Evolutionary conservation across 345 rosid genomes (phyloP).

Genomic region (Eucalyptus caleyi): DNA sequence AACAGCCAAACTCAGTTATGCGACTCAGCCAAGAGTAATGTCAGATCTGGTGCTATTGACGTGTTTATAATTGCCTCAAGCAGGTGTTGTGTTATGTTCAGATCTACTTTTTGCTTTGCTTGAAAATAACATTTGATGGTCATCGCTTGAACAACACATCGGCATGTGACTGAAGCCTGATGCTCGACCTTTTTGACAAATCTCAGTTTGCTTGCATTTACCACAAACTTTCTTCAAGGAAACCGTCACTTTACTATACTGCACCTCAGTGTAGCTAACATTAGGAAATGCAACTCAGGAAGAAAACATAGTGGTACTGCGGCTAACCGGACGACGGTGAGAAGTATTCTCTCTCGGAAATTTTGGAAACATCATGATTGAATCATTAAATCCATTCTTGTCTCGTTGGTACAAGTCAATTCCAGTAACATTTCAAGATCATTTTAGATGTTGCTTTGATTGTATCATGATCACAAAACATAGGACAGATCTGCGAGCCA

Average conservation of each 20-base stretch:
- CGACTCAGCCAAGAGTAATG: background rate
- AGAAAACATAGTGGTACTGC: background rate
- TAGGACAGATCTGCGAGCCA: background rate
- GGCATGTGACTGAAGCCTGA: background rate
- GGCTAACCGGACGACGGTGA: background rate
- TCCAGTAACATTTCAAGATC: background rate
- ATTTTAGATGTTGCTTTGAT: background rate
- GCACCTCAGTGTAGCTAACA: background rate
- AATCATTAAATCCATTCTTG: background rate
- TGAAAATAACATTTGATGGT: background rate
- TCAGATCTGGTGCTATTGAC: background rate
- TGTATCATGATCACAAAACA: background rate
- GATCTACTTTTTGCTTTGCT: background rate
- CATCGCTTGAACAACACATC: background rate
- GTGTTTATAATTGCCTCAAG: background rate
- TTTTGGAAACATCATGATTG: background rate
- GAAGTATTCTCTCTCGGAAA: background rate
- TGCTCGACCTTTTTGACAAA: background rate
- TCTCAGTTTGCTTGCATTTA: background rate
- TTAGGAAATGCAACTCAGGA: background rate
- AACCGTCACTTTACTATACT: background rate
- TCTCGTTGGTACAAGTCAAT: background rate
- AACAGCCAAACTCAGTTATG: background rate
- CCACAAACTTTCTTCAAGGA: background rate
- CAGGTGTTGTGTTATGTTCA: background rate